A percentile compares a stretch with the other conserved stretches of the same genome.
These are phyloP conservation scores for Puccinia hordei DNA, from an alignment of 1,284 basidiomycete species.

Conservation along the genomic window DNA sequence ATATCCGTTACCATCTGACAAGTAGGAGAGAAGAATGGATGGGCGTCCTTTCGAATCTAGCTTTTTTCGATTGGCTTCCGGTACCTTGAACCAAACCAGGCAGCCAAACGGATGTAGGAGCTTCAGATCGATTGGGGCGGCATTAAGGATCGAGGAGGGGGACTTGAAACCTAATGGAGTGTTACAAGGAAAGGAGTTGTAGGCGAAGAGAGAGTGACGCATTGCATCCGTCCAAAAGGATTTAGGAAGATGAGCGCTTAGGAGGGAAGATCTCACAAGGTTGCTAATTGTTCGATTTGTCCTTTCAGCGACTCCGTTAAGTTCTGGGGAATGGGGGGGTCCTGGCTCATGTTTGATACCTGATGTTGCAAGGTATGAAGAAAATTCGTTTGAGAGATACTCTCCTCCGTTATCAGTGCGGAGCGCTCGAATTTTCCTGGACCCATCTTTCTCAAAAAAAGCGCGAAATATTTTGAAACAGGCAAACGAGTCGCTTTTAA, in stretches of 20 bases:
- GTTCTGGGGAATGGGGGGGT: slow-evolving; percentile 60
- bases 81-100: not conserved
- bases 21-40: not conserved
- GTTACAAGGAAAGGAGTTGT: not conserved
- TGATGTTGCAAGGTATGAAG: slow-evolving; percentile 54
- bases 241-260: too few species aligned
- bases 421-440: slow-evolving; percentile 57
- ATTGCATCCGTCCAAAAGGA: slow-evolving; percentile 54
- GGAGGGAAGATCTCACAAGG: too few species aligned
- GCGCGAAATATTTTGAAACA: slow-evolving; percentile 35
- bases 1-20: slow-evolving; percentile 1
- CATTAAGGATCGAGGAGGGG: too few species aligned
- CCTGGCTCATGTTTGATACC: slow-evolving; percentile 59
- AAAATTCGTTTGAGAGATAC: slow-evolving; percentile 56
- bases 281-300: too few species aligned
- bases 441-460: slow-evolving; percentile 53
- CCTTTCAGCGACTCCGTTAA: too few species aligned
- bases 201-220: not conserved
- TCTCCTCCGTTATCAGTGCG: slow-evolving; percentile 59
- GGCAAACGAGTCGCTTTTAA: not conserved
- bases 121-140: not conserved
- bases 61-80: not conserved
- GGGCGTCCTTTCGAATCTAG: not conserved
- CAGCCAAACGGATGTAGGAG: slow-evolving; percentile 3
- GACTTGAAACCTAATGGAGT: not conserved